phyloP scores from a whole-genome alignment of 352 stramenopile species.

The Globisporangium echinulatum region DNA sequence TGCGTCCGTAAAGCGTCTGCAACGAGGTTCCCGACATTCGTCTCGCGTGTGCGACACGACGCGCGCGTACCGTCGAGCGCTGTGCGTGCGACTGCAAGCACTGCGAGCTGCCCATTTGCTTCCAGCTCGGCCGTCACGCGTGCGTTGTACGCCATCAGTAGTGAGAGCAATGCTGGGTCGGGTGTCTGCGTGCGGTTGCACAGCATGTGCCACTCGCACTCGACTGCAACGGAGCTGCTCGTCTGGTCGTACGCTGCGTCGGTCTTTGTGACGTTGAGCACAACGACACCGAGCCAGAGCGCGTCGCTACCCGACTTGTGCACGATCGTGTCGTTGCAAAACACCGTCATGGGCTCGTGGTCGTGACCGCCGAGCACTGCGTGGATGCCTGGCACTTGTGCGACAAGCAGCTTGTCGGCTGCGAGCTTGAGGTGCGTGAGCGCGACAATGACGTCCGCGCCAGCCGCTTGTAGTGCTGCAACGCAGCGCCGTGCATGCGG shows the following conservation, averaged over 20 bases:
- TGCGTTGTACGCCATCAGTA: no score
- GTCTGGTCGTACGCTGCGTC: background rate
- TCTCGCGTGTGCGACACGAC: constrained; percentile 6
- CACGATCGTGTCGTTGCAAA: constrained; percentile 77
- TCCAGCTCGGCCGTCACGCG: no score
- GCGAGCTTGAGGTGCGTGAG: constrained; percentile 80
- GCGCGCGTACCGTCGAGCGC: constrained; percentile 7
- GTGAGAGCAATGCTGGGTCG: background rate
- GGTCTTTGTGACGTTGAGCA: constrained; percentile 55
- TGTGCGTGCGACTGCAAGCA: background rate
- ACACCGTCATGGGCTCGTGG: constrained; percentile 85
- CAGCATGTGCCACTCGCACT: constrained; percentile 4
- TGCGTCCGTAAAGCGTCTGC: constrained; percentile 2
- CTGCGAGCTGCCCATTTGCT: no score
- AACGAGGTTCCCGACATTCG: constrained; percentile 10
- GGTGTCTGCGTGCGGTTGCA: constrained; percentile 1
- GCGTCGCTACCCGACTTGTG: constrained; percentile 89
- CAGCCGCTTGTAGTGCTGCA: constrained; percentile 41
- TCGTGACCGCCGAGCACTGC: constrained; percentile 89
- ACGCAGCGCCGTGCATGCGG: constrained; percentile 50
- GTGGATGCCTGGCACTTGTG: constrained; percentile 63
- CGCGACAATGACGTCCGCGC: constrained; percentile 79
- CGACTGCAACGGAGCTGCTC: background rate
- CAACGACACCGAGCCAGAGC: constrained; percentile 78
- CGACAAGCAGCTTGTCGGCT: constrained; percentile 65